Conservation (phyloP, 305 asterid genomes). For the Fraxinus floribunda region DNA sequence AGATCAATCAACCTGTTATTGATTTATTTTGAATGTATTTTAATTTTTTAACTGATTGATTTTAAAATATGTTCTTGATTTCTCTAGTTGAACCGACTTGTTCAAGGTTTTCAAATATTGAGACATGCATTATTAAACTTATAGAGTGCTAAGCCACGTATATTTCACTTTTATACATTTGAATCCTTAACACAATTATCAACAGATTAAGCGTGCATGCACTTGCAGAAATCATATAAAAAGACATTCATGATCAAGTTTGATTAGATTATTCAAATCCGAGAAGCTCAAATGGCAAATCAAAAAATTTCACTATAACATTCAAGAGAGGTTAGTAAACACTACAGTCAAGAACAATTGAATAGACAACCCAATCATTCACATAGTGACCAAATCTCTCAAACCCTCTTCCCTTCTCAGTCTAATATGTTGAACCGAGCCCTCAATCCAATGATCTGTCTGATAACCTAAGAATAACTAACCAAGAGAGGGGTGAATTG, state of each 20-base stretch:
- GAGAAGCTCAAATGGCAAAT: not conserved
- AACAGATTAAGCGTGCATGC: not conserved
- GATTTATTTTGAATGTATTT: not conserved
- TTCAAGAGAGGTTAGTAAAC: not conserved
- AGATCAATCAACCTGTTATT: not conserved
- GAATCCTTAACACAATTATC: not conserved
- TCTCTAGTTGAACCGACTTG: too few relatives aligned
- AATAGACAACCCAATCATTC: not conserved
- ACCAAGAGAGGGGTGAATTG: too few relatives aligned
- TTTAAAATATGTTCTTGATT: not conserved
- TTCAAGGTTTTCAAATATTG: not conserved
- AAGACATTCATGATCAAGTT: not conserved
- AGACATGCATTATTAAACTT: not conserved
- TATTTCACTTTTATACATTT: not conserved
- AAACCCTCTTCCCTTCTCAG: not conserved
- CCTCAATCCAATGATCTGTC: not conserved
- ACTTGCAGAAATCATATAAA: not conserved
- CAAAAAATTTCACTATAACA: not conserved
- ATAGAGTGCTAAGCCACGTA: not conserved
- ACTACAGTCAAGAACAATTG: too few relatives aligned
- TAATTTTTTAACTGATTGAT: too few relatives aligned
- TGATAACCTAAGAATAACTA: too few relatives aligned
- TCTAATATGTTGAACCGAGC: not conserved
- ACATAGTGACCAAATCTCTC: not conserved
- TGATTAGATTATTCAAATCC: too few relatives aligned